Evolutionary conservation across 805 yeast species (phyloP).

Genomic region (Metschnikowia shivogae): DNA sequence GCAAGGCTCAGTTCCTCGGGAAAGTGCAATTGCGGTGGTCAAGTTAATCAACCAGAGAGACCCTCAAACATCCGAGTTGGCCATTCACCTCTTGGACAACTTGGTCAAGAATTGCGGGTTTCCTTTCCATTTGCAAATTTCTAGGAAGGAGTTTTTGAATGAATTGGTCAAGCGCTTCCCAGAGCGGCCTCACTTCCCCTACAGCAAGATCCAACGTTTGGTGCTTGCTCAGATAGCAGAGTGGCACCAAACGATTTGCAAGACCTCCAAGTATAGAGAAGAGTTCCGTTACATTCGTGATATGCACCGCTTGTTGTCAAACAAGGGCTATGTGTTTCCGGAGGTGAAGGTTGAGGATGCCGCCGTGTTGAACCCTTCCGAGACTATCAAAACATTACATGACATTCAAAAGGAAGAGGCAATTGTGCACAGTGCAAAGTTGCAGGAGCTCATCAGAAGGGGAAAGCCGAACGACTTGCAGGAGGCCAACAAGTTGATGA

Average conservation of each 20-base stretch:
- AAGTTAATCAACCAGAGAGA: constrained; percentile 77
- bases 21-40: constrained; percentile 85
- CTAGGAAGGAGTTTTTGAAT: constrained; percentile 90
- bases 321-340: constrained; percentile 93
- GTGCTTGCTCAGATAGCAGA: constrained; percentile 90
- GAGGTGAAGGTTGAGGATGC: constrained; percentile 86
- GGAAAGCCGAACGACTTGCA: constrained; percentile 93
- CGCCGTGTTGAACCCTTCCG: constrained; percentile 88
- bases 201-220: constrained; percentile 76
- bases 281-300: constrained; percentile 91
- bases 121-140: constrained; percentile 91
- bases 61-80: constrained; percentile 79
- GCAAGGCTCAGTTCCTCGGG: constrained; percentile 86
- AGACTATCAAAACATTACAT: constrained; percentile 78
- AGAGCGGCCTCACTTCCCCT: constrained; percentile 85
- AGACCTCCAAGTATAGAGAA: constrained; percentile 82
- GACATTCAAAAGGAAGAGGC: constrained; percentile 92
- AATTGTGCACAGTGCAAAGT: constrained; percentile 87
- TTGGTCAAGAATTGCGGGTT: constrained; percentile 97
- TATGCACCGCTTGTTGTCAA: constrained; percentile 86
- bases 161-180: constrained; percentile 92
- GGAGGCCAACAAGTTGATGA: constrained; percentile 96
- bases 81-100: constrained; percentile 78
- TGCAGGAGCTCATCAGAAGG: constrained; percentile 91
- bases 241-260: constrained; percentile 94